A percentile compares a stretch with the other conserved stretches of the same genome.
phyloP scores from a whole-genome alignment of 2,329 filamentous ascomycete species.

The Hortaea werneckii region DNA sequence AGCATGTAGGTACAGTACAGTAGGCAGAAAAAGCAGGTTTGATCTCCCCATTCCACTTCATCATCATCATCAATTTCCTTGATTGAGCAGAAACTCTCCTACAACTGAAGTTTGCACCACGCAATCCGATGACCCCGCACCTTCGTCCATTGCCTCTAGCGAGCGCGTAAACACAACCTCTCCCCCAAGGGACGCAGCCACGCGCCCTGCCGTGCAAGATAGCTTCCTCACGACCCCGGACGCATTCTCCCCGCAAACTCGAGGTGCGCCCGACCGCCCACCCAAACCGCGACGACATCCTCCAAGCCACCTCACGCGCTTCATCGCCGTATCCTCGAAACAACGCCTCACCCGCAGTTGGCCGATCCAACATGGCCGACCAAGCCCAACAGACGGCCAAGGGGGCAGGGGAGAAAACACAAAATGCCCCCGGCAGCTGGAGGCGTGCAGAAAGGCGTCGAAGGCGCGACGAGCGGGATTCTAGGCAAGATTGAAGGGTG shows the following conservation, averaged over 20 bases:
- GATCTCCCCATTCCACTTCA: too few species aligned
- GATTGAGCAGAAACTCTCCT: too few species aligned
- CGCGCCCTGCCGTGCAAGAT: background rate
- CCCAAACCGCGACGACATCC: slow-evolving; percentile 15
- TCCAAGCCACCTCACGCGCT: slow-evolving; percentile 14
- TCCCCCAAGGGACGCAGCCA: too few species aligned
- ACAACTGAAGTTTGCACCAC: too few species aligned
- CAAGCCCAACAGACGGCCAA: slow-evolving; percentile 10
- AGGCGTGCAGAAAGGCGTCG: slow-evolving; percentile 15
- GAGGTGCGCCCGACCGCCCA: slow-evolving; percentile 13
- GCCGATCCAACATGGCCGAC: slow-evolving; percentile 14
- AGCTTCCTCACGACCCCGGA: slow-evolving; percentile 1
- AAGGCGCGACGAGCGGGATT: slow-evolving; percentile 17
- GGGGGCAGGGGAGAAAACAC: background rate
- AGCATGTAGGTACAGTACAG: too few species aligned
- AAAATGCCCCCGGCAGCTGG: background rate
- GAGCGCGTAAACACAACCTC: too few species aligned
- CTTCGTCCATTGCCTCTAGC: too few species aligned
- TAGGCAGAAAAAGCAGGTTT: too few species aligned
- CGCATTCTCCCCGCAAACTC: slow-evolving; percentile 18
- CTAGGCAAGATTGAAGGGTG: slow-evolving; percentile 20
- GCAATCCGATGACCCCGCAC: too few species aligned
- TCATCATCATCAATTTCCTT: too few species aligned
- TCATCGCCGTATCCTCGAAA: slow-evolving; percentile 4
- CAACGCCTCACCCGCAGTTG: background rate